phyloP scores from a whole-genome alignment of 2,329 filamentous ascomycete species.

The Microcyclosporella mali region DNA sequence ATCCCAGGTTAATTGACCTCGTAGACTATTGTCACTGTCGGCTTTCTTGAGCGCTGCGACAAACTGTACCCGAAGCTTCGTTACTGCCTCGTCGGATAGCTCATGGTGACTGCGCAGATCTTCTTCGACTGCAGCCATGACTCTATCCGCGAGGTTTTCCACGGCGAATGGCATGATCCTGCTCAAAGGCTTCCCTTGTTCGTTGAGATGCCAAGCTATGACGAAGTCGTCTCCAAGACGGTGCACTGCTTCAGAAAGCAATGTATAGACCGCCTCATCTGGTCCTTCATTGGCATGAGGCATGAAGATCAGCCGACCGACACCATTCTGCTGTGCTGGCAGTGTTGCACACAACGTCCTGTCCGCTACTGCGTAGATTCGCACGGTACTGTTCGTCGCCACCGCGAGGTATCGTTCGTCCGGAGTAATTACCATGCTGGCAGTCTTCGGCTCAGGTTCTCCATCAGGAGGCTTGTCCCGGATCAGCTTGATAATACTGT shows the following conservation, averaged over 20 bases:
- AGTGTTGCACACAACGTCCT: constrained; percentile 6
- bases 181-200: constrained; percentile 3
- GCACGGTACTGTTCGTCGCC: constrained; percentile 2
- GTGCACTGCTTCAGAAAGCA: constrained; percentile 8
- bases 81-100: constrained; percentile 4
- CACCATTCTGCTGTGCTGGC: constrained; percentile 5
- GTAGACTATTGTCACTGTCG: constrained; percentile 8
- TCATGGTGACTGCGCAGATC: constrained; percentile 12
- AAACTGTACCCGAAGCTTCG: constrained; percentile 4
- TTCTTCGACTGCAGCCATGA: constrained; percentile 8
- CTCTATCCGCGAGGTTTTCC: constrained; percentile 9
- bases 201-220: constrained; percentile 12
- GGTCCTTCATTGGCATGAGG: neutral
- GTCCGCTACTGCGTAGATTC: constrained; percentile 2
- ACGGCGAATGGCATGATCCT: constrained; percentile 12
- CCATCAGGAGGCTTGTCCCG: neutral
- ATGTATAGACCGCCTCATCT: constrained; percentile 5
- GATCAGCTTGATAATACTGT: constrained; percentile 2
- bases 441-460: neutral
- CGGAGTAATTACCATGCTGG: constrained; percentile 2
- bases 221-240: constrained; percentile 1
- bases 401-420: constrained; percentile 3
- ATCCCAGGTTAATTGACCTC: constrained; percentile 1
- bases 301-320: constrained; percentile 6
- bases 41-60: constrained; percentile 4